Evolutionary conservation across 176 grass and related monocot species (phyloP), one percentile per base, ranked within the genome.

Genomic region (Juncus inflexus): DNA sequence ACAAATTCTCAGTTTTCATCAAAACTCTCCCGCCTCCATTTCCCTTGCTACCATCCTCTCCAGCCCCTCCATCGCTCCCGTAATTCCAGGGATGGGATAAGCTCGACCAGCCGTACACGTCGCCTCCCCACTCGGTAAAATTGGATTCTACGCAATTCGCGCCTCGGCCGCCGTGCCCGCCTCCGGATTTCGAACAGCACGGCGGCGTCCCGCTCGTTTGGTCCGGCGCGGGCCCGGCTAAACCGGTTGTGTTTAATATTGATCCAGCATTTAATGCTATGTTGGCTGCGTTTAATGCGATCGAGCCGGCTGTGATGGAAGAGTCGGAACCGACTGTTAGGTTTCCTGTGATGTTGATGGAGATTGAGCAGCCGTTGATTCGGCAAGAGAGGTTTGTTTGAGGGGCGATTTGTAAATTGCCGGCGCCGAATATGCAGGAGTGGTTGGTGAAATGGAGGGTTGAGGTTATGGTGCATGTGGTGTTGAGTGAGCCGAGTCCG

Each of bases 201-300:
- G 85, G 81, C 12, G 94, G 94, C 3, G 88, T 99, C 7, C 94
- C 94, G 38, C 88, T 92, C 1, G 94, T 99, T 87, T 99, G 94
- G 0, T 87, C 75, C 35, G 94, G 94, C 4, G 94, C 79, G 0
- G 65, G 49, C 0, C 94, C 94, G 0, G 79, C 94, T 0, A 91
- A 66, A 1, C 60, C 79, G 0, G 85, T 86, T 61, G 88, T 84
- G 76, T 99, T 92, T 37, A 90, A 43, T 15, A 86, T 79, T 3
- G 94, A 67, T 61, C 71, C 47, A 10, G 54, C 40, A 36, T 68
- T 81, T 45, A 99, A 64, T 0, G 76, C 42, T 56, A 99, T 61
- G 53, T 92, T 84, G 35, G 54, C 42, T 0, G 88, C 88, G 16
- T 68, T 15, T 11, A 99, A 78, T 37, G 51, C 74, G 8, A 99